Evolutionary conservation across 2,329 filamentous ascomycete genomes (phyloP).

Genomic region (Neophaeococcomyces aloes): DNA sequence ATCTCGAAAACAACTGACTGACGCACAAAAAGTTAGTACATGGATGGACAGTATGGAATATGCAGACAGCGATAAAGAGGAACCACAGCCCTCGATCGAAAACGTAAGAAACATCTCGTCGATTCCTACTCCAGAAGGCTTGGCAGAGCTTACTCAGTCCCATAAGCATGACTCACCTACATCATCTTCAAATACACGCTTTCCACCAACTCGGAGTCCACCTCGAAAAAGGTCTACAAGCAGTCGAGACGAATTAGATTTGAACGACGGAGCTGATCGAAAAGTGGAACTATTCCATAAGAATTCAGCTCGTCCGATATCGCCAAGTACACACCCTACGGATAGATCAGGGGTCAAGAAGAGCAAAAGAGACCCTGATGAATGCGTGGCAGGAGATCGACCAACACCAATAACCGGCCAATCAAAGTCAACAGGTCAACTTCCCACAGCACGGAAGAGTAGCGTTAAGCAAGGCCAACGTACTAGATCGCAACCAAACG

Average conservation of each 20-base stretch:
- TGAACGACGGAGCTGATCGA: constrained; percentile 6
- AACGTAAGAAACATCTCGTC: neutral
- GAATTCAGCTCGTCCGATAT: constrained; percentile 9
- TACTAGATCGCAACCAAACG: neutral
- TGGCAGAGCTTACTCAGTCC: neutral
- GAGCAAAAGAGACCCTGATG: neutral
- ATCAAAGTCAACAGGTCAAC: neutral
- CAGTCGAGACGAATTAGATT: constrained; percentile 14
- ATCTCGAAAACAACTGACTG: neutral
- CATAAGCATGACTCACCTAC: neutral
- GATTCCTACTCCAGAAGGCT: neutral
- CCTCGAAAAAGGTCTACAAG: constrained; percentile 18
- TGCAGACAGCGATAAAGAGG: neutral
- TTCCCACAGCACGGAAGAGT: neutral
- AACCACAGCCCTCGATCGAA: neutral
- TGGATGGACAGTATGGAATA: constrained; percentile 3
- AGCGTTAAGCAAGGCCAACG: neutral
- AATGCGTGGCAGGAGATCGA: neutral
- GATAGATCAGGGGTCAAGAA: neutral
- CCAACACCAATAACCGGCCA: neutral
- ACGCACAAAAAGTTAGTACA: constrained; percentile 1
- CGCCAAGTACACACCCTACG: neutral
- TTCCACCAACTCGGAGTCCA: constrained; percentile 8
- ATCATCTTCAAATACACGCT: neutral
- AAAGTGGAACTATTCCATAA: constrained; percentile 7